Evolutionary conservation across 305 asterid species (phyloP), one percentile per base, ranked within the genome.

Genomic region (Rubia peregrina): DNA sequence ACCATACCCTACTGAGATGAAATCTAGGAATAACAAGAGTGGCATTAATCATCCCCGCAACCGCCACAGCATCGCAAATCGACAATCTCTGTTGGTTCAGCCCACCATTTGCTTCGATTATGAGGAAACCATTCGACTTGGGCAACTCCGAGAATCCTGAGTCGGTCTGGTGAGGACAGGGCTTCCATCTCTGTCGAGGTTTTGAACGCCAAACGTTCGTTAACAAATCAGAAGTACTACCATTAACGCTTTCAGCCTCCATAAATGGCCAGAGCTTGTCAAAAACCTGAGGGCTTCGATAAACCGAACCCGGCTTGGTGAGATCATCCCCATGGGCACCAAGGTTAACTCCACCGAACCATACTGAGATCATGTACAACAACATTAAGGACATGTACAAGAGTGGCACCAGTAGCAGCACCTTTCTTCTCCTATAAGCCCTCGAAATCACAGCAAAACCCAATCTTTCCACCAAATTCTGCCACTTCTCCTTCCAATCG

Each of bases 41-140:
- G 65, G 99, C 98, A 83, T 94, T 91, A 80, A 94, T 90, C 84
- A 94, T 78, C 68, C 99, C 96, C 0, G 99, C 99, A 68, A 94
- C 98, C 12, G 99, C 98, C 64, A 89, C 99, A 51, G 96, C 99
- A 84, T 94, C 99, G 87, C 98, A 91, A 84, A 94, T 94, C 98
- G 99, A 91, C 80, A 94, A 81, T 78, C 99, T 74, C 82, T 94
- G 99, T 75, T 94, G 99, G 88, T 94, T 94, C 85, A 94, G 73
- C 55, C 99, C 99, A 76, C 99, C 99, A 75, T 94, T 94, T 75
- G 99, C 99, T 86, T 94, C 99, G 68, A 94, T 88, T 79, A 94
- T 90, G 61, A 91, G 87, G 87, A 56, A 94, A 48, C 99, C 98
- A 71, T 89, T 94, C 43, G 97, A 87, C 72, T 79, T 85, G 41